Base-by-base conservation (phyloP, 495 filamentous ascomycete genomes). In the Podospora sp. region DNA sequence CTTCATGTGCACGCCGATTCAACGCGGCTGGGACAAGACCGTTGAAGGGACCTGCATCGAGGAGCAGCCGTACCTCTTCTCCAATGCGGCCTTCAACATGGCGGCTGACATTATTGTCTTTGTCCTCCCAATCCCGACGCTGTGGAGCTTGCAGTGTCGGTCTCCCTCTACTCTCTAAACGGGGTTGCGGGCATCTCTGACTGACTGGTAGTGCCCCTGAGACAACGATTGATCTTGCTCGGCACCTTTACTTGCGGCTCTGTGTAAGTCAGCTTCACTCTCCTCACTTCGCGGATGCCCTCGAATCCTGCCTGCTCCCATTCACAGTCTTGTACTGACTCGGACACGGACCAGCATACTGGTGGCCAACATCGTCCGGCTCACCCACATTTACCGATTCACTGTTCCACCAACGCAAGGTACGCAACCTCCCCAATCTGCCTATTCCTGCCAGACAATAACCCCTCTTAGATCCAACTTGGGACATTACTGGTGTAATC, bases 211-310 rank as follows among this genome's bases (percentile, higher is more conserved):
- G 58, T 72, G 49, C 67, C 67, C 5, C 59, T 22, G 0, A 36
- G 55, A 33, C 65, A 67, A 58, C 65, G 68, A 27, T 0, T 69
- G 25, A 60, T 52, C 33, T 22, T 72, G 27, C 65, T 60, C n/a
- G 58, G 27, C 22, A 63, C 67, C 1, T 71, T 71, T 50, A 29
- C 55, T 25, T 59, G 67, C 67, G 76, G 76, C 21, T 63, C 67
- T 0, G 67, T 68, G 69, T 71, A 60, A 63, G 69, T 66, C 22
- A n/a, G 36, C n/a, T n/a, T n/a, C n/a, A n/a, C n/a, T n/a, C n/a
- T n/a, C n/a, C n/a, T n/a, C n/a, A n/a, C n/a, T n/a, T n/a, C n/a
- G n/a, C n/a, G n/a, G n/a, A n/a, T n/a, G n/a, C n/a, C n/a, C n/a
- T n/a, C n/a, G n/a, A n/a, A n/a, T n/a, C n/a, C n/a, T n/a, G n/a